Evolutionary conservation across 495 filamentous ascomycete species (phyloP), one percentile per base, ranked within the genome.

Genomic region (Aspergillus sparsus): DNA sequence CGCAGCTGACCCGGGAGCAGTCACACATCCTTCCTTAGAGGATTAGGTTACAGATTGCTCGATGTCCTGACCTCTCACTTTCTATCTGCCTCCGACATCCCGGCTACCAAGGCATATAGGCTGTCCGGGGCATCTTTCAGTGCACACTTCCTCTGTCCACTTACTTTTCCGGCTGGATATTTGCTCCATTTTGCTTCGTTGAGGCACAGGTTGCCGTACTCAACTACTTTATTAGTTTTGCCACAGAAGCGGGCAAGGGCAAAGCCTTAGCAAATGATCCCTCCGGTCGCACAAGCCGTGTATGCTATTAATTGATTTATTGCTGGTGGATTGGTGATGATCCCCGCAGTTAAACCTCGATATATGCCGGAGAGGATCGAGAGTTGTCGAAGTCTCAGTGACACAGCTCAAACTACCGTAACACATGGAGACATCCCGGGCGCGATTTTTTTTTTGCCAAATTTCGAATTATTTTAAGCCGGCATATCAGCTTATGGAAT

Each of bases 101-200:
- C 69, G 10, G 67, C 71, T 36, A 71, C 71, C 18, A 66, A 72
- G 59, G 70, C 76, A 11, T 74, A 71, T 15, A 79, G 80, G 36
- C 68, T 83, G 9, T 77, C 79, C 51, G 81, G 70, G 44, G 79
- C 81, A 3, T 84, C 83, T 62, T 81, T 82, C 44, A 77, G 76
- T 15, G 83, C 84, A 0, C 89, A 90, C 68, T 80, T 89, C 64
- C 71, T 88, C 51, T 85, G 85, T 9, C 85, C 88, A 1, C 68
- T 88, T 18, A 83, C 87, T 7, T 87, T 50, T 83, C 84, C 7
- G 85, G 86, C 15, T 88, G 83, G 83, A 82, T 88, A 0, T 79
- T 78, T 33, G 82, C 87, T 6, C 87, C 91, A 66, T 90, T 90
- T 70, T 89, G 84, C 69, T 92, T 89, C 67, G 82, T 84, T 2